phyloP scores from a whole-genome alignment of 177 flowering plant genomes.

The Vitis hybrid region DNA sequence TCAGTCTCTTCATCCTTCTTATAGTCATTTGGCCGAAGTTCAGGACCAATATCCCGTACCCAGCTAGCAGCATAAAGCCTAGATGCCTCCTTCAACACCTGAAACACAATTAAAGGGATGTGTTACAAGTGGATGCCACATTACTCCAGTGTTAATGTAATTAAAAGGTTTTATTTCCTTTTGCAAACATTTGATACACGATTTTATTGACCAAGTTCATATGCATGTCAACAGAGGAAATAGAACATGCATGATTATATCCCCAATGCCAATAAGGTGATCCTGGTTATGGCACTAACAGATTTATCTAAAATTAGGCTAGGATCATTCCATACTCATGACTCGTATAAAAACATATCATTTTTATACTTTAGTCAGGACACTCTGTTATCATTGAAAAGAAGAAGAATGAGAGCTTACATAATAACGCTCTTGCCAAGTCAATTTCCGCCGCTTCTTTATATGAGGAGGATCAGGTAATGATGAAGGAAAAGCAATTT shows the following conservation, averaged over 20 bases:
- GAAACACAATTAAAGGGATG: conserved; percentile 3
- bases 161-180: not conserved
- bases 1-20: conserved; percentile 37
- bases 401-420: not conserved
- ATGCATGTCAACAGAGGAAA: too few species aligned
- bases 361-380: not conserved
- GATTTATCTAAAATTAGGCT: too few species aligned
- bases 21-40: conserved; percentile 74
- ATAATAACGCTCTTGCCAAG: conserved; percentile 53
- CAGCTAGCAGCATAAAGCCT: conserved; percentile 92
- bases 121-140: not conserved
- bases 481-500: conserved; percentile 90
- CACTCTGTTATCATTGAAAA: not conserved
- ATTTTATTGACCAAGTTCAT: too few species aligned
- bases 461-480: conserved; percentile 81
- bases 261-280: not conserved
- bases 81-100: conserved; percentile 79
- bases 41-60: conserved; percentile 96
- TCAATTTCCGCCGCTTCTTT: conserved; percentile 59
- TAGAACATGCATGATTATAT: too few species aligned
- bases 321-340: too few species aligned
- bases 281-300: too few species aligned
- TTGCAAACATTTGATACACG: too few species aligned
- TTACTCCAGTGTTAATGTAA: not conserved
- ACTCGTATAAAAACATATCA: too few species aligned